Base-by-base conservation (phyloP, 352 stramenopile species). In the Poterioochromonas sp. region DNA sequence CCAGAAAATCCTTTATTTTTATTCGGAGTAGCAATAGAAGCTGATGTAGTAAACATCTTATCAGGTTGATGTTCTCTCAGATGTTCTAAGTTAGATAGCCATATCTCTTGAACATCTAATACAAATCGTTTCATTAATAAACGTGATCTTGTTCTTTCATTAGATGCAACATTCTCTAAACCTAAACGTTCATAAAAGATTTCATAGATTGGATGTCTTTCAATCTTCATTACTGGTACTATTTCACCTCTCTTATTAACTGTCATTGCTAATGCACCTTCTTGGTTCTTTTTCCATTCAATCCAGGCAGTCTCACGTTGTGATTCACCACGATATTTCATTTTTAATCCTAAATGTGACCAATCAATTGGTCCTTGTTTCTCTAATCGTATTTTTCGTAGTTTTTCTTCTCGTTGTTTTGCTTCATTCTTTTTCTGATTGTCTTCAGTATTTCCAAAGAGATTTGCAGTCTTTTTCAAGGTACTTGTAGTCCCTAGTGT, bases 61-160 rank as follows among this genome's bases (percentile, higher is more conserved):
- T 58, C 43, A 40, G 80, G 60, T 71, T 82, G 74, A 47, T 81
- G 84, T 37, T 86, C 83, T 65, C 91, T 89, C 76, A 94, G 91
- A 79, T 94, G 89, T 63, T 91, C 86, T 40, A 95, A 84, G 79
- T 95, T 94, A 12, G 89, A 92, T 69, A 95, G 86, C 90, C 90
- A 95, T 40, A 95, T 82, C 78, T 90, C 88, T 79, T 94, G 91
- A 51, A 95, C 90, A 77, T 94, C 88, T 29, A 91, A 88, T 34
- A 94, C 83, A 73, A 93, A 94, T 12, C 84, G 83, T 78, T 91
- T 92, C 70, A 83, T 86, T 34, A 89, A 82, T 83, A 93, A 92
- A 8, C 85, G 83, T 29, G 86, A 85, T 37, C 87, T 83, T 11
- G 90, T 91, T 34, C 87, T 83, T 0, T 87, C 83, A 60, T 87